Conservation (phyloP, 495 filamentous ascomycete genomes). For the Neurospora sublineolata region DNA sequence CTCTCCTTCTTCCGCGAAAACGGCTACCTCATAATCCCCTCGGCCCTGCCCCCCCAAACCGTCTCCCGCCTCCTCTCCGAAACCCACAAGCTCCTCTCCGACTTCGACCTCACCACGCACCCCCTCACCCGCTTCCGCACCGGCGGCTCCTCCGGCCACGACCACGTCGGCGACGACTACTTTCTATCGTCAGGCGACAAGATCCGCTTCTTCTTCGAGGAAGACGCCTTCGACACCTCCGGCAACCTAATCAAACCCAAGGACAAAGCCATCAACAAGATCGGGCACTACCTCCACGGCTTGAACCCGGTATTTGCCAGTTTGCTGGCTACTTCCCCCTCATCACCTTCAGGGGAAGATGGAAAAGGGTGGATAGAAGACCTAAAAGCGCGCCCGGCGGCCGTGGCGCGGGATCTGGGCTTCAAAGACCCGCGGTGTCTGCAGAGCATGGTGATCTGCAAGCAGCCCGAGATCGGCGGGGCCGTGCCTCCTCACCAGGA, state of each 20-base stretch:
- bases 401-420: constrained; percentile 58
- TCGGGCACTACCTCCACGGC: constrained; percentile 79
- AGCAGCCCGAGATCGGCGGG: constrained; percentile 91
- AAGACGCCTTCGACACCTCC: constrained; percentile 54
- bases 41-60: constrained; percentile 55
- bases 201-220: constrained; percentile 94
- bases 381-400: constrained; percentile 30
- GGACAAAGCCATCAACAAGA: constrained; percentile 82
- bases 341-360: too few species aligned
- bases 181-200: constrained; percentile 84
- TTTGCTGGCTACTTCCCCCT: constrained; percentile 40
- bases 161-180: constrained; percentile 90
- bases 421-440: constrained; percentile 61
- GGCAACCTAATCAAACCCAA: constrained; percentile 63
- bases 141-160: constrained; percentile 47
- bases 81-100: constrained; percentile 60
- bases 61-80: constrained; percentile 58
- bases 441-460: constrained; percentile 97
- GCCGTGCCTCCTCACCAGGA: constrained; percentile 83
- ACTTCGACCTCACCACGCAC: constrained; percentile 66
- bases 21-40: constrained; percentile 81
- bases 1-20: constrained; percentile 61
- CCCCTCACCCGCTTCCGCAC: constrained; percentile 90
- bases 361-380: constrained; percentile 4
- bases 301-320: constrained; percentile 60